Evolutionary conservation across 2,329 filamentous ascomycete species (phyloP).

Genomic region (Hymenoscyphus albidus): DNA sequence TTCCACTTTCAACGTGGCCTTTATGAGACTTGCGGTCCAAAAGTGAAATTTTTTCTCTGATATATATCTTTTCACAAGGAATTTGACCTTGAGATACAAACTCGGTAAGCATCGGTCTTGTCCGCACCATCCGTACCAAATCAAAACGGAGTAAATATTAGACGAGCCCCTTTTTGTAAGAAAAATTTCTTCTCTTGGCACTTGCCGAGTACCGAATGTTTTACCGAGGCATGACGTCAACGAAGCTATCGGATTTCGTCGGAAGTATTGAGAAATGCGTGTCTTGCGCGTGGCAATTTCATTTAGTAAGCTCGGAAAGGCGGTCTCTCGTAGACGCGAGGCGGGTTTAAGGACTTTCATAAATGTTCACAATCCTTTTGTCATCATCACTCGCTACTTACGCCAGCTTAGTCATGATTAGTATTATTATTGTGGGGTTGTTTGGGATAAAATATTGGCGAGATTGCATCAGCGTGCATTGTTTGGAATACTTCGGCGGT

Average conservation of each 20-base stretch:
- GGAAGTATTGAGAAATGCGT: neutral
- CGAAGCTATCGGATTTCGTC: neutral
- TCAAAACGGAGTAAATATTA: neutral
- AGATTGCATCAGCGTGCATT: neutral
- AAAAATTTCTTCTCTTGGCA: neutral
- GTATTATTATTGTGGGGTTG: no score
- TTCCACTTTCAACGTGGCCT: no score
- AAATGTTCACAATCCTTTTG: neutral
- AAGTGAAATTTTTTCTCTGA: neutral
- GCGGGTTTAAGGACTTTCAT: neutral
- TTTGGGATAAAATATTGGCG: neutral
- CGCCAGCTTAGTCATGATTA: no score
- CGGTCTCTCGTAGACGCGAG: neutral
- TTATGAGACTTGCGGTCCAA: neutral
- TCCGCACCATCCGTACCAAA: neutral
- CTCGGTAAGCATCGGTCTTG: neutral
- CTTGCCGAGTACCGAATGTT: neutral
- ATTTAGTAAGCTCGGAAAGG: neutral
- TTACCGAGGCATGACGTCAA: neutral
- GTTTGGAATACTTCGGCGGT: neutral
- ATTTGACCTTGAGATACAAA: no score
- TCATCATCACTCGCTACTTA: neutral
- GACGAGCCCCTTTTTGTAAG: neutral
- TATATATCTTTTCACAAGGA: neutral
- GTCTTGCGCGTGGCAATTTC: neutral